Evolutionary conservation across 1,284 basidiomycete genomes (phyloP).

Genomic region (Abortiporus biennis): DNA sequence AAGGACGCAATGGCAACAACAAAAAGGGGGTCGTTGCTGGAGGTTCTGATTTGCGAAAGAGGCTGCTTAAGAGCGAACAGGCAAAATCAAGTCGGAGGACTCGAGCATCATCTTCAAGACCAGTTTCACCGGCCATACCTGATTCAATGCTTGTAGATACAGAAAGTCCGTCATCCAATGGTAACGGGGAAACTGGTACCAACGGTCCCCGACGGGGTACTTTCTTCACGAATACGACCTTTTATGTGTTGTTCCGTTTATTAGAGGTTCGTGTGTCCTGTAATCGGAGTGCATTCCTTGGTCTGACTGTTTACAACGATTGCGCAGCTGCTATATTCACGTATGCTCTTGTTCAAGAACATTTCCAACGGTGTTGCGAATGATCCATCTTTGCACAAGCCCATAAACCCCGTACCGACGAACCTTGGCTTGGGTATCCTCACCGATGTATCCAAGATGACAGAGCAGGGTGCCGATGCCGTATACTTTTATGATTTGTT

Average conservation of each 20-base stretch:
- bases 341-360: slow-evolving; percentile 83
- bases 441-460: too few species aligned
- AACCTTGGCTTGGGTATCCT: slow-evolving; percentile 72
- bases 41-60: slow-evolving; percentile 75
- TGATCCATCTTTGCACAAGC: slow-evolving; percentile 50
- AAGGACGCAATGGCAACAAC: too few species aligned
- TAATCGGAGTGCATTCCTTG: slow-evolving; percentile 4
- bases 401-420: slow-evolving; percentile 67
- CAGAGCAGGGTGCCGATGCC: slow-evolving; percentile 65
- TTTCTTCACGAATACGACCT: slow-evolving; percentile 91
- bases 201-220: slow-evolving; percentile 35
- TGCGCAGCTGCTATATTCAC: slow-evolving; percentile 81
- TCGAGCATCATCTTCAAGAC: slow-evolving; percentile 13
- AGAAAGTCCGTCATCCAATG: not conserved
- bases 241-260: slow-evolving; percentile 86
- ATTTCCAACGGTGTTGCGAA: slow-evolving; percentile 63
- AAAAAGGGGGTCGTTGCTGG: slow-evolving; percentile 57
- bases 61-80: slow-evolving; percentile 66
- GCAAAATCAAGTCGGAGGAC: slow-evolving; percentile 35
- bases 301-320: not conserved
- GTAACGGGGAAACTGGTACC: slow-evolving; percentile 26
- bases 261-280: slow-evolving; percentile 61
- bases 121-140: slow-evolving; percentile 21
- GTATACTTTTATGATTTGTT: slow-evolving; percentile 83
- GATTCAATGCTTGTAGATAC: slow-evolving; percentile 2